Base-by-base conservation (phyloP, 768 basidiomycete species). In the Leccinellum rugosiceps region DNA sequence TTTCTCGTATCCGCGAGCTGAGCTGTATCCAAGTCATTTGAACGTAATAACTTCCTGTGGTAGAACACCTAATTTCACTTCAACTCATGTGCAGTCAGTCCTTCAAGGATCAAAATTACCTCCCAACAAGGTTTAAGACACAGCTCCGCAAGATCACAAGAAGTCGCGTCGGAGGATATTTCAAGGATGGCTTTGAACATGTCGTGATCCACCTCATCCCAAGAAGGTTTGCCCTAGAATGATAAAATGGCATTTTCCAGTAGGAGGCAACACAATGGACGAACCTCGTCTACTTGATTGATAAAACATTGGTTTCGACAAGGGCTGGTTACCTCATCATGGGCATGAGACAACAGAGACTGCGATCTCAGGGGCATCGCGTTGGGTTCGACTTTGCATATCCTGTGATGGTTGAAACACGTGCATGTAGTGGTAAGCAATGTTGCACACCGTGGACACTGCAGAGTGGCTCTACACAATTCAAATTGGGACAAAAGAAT, bases 81-180 rank as follows among this genome's bases (percentile, higher is more conserved):
- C 48, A 62, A 50, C 1, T 50, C n/a, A 31, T 31, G 30, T 8
- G 26, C 41, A 30, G 6, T 19, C 45, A 30, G 5, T 19, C 43
- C 30, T 31, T 21, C 5, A 43, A 25, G 17, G 25, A 26, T 47
- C 28, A 26, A 21, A 55, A 26, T 51, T 54, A 86, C 87, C 75
- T 89, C 83, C 28, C 70, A 68, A 66, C 88, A 90, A 6, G 85
- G 80, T 58, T 81, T 84, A 10, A 75, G 74, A 65, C 81, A 81
- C 15, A 88, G 69, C 1, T 73, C 65, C 17, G 84, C 80, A 13
- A 88, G 68, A 47, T 83, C 78, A 59, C 87, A 88, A 0, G 85
- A 75, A 0, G 72, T 66, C 4, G 72, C 65, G 47, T 84, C 77
- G 7, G 80, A 80, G 0, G 75, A 71, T 23, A 80, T 66, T 15